Base-by-base conservation (phyloP, 2,329 filamentous ascomycete species). In the Cordyceps tenuipes region DNA sequence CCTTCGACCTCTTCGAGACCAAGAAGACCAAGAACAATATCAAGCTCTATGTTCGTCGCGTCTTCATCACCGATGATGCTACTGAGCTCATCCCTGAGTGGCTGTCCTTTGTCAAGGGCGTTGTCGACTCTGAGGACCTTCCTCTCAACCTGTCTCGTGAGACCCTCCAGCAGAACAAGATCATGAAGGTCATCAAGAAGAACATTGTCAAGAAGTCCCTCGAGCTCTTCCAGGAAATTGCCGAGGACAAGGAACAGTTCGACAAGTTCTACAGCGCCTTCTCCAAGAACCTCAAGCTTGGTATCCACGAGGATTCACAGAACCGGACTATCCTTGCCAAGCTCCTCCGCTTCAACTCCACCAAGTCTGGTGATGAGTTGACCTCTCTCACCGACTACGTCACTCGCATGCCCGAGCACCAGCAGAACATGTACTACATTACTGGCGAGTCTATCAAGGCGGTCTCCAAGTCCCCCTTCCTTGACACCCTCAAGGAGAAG, bases 1-100 rank as follows among this genome's bases (percentile, higher is more conserved):
- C 94, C 71, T 99, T 99, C 78, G 94, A 99, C 75, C 90, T 99
- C 65, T 99, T 99, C 77, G 94, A 99, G 89, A 97, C 93, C 76
- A 99, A 99, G 91, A 96, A 97, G 89, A 97, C 93, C 75, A 99
- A 99, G 91, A 99, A 97, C 90, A 99, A 99, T 89, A 97, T 99
- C 87, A 99, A 99, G 89, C 88, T 99, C 71, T 99, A 99, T 82
- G 94, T 99, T 73, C 93, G 94, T 77, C 94, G 94, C 77, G 94
- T 99, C 79, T 99, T 99, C 89, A 99, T 99, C 84, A 99, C 94
- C 63, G 94, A 99, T 69, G 94, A 99, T 77, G 94, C 94, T 70
- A 97, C 94, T 70, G 94, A 99, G 76, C 89, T 99, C 80, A 95
- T 99, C 68, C 94, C 94, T 63, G 94, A 99, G 84, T 99, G 94